Percentiles rank a stretch among this genome's conserved stretches.
Evolutionary conservation across 345 rosid species (phyloP).

Genomic region (Dipteronia sinensis): DNA sequence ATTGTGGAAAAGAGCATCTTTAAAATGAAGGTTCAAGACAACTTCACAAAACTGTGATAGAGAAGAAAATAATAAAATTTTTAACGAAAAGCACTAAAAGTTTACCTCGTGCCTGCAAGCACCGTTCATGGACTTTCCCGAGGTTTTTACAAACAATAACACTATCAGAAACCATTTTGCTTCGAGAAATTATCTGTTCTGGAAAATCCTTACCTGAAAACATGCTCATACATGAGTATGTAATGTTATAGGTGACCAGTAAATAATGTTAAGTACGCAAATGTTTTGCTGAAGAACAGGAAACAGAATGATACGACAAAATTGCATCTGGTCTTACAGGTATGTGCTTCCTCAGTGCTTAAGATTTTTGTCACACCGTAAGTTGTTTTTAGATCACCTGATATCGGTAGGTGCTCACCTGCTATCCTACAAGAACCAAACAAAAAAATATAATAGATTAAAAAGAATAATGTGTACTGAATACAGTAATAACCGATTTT

Average conservation of each 20-base stretch:
- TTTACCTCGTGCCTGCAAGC: constrained; percentile 31
- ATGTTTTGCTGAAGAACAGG: neutral
- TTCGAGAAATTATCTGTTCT: constrained; percentile 20
- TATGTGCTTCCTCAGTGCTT: constrained; percentile 20
- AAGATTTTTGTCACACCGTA: constrained; percentile 31
- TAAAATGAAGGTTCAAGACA: constrained; percentile 8
- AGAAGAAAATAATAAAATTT: neutral
- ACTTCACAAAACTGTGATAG: constrained; percentile 11
- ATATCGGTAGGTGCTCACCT: constrained; percentile 21
- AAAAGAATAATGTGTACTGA: neutral
- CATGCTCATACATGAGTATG: constrained; percentile 5
- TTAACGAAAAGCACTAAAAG: constrained; percentile 3
- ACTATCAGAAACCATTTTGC: constrained; percentile 24
- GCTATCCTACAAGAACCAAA: constrained; percentile 41
- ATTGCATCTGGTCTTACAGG: constrained; percentile 34
- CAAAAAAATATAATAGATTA: neutral
- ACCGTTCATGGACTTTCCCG: constrained; percentile 20
- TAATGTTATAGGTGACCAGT: neutral
- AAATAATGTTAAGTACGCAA: neutral
- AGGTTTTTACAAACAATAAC: constrained; percentile 14
- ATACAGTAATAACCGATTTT: constrained; percentile 8
- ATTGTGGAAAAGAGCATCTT: constrained; percentile 10
- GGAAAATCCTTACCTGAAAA: constrained; percentile 36
- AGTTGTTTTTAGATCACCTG: constrained; percentile 34
- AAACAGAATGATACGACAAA: constrained; percentile 13